Evolutionary conservation across 2,329 filamentous ascomycete species (phyloP), one percentile per base, ranked within the genome.

Genomic region (Penicillium sclerotiorum): DNA sequence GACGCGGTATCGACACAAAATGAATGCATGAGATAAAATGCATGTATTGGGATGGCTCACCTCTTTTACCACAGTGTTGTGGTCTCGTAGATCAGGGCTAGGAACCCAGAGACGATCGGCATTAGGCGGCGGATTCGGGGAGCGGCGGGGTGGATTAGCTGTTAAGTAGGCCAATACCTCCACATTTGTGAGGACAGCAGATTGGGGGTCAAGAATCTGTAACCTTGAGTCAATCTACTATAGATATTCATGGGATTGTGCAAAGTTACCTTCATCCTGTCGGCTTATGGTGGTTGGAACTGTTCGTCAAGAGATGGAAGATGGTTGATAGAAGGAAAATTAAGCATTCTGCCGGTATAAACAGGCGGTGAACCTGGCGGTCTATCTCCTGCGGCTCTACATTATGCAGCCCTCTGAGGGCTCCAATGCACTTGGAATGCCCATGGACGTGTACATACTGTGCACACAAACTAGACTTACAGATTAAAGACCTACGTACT

Each of bases 41-140:
- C n/a, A n/a, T n/a, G n/a, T n/a, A n/a, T n/a, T n/a, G n/a, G n/a
- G n/a, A n/a, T n/a, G n/a, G 5, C 66, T 52, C 47, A 77, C 74
- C 63, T 77, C 74, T 50, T 75, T 73, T 12, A 76, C 68, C 15
- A 77, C 72, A 1, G 71, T 73, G 53, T 75, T 73, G 57, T 77
- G 73, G 49, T 74, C 73, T 46, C 73, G 60, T n/a, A 77, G 49
- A 53, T 75, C 72, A 3, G 72, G 72, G 23, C 67, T 72, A 11
- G 72, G 72, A 2, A 68, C 61, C 60, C 69, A 74, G 45, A 71
- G 59, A 11, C 35, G 45, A 36, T 41, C 35, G 18, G 67, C 57
- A 48, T 67, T 71, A 30, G 67, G 65, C 39, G 72, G 69, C 17
- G 68, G 64, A 49, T 70, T 71, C 4, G 73, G 67, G 9, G 70